Evolutionary conservation across 1,139 yeast genomes (phyloP).

Genomic region (Blastobotrys serpentis): DNA sequence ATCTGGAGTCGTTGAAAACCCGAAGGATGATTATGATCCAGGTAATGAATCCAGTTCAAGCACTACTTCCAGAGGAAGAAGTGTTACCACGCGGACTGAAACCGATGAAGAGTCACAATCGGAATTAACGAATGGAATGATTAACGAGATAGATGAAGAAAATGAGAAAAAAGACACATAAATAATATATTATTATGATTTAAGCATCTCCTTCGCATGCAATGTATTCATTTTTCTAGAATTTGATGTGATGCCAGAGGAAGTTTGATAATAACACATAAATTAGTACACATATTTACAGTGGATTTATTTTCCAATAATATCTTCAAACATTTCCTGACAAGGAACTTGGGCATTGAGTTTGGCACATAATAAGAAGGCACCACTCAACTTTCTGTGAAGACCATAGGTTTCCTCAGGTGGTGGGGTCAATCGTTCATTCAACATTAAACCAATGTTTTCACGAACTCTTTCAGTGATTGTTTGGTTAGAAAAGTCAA

Average conservation of each 20-base stretch:
- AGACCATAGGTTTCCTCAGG: conserved; percentile 97
- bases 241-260: not conserved
- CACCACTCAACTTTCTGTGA: conserved; percentile 94
- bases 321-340: conserved; percentile 69
- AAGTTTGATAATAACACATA: not conserved
- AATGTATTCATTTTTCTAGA: too few species aligned
- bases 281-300: conserved; percentile 4
- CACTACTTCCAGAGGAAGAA: conserved; percentile 2
- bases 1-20: conserved; percentile 23
- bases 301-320: conserved; percentile 49
- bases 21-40: conserved; percentile 27
- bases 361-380: conserved; percentile 84
- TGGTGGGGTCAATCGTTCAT: conserved; percentile 92
- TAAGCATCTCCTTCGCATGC: too few species aligned
- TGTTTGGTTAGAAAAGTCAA: conserved; percentile 79
- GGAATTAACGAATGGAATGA: conserved; percentile 8
- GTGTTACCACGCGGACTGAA: conserved; percentile 1
- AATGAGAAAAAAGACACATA: conserved; percentile 3
- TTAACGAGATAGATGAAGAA: conserved; percentile 7
- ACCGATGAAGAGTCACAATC: not conserved
- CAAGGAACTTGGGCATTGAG: conserved; percentile 83
- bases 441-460: conserved; percentile 83
- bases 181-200: not conserved
- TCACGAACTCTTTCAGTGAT: conserved; percentile 89
- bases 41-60: conserved; percentile 15